Evolutionary conservation across 805 yeast genomes (phyloP).

Genomic region (Kregervanrija pseudodelftensis): DNA sequence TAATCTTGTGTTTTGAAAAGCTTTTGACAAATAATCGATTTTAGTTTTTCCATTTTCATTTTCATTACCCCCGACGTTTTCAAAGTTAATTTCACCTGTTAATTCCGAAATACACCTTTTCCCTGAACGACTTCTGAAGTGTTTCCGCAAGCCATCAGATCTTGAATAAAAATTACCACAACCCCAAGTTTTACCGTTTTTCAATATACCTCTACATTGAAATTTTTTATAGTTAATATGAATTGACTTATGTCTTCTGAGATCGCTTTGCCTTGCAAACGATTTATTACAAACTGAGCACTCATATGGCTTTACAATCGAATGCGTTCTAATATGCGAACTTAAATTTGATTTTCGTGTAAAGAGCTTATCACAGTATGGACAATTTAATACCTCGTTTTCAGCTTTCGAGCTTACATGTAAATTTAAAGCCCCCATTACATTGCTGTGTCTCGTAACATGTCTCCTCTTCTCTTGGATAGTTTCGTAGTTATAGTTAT

Average conservation of each 20-base stretch:
- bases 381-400: conserved; percentile 2
- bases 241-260: conserved; percentile 10
- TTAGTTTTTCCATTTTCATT: conserved; percentile 1
- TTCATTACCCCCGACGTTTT: background rate
- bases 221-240: conserved; percentile 3
- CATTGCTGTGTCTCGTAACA: too few relatives aligned
- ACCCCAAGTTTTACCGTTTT: conserved; percentile 3
- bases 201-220: conserved; percentile 1
- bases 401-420: too few relatives aligned
- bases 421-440: too few relatives aligned
- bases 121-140: conserved; percentile 6
- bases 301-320: conserved; percentile 7
- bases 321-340: conserved; percentile 11
- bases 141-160: conserved; percentile 8
- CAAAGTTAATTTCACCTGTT: background rate
- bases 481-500: too few relatives aligned
- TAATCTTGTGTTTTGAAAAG: too few relatives aligned
- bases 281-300: conserved; percentile 8
- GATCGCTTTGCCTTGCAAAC: conserved; percentile 11
- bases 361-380: conserved; percentile 8
- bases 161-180: conserved; percentile 8
- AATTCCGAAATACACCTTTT: conserved; percentile 1
- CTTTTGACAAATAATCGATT: too few relatives aligned
- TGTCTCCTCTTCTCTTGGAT: too few relatives aligned
- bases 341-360: conserved; percentile 13